Base-by-base conservation (phyloP, 2,329 filamentous ascomycete species). In the Thermothelomyces thermophilus region DNA sequence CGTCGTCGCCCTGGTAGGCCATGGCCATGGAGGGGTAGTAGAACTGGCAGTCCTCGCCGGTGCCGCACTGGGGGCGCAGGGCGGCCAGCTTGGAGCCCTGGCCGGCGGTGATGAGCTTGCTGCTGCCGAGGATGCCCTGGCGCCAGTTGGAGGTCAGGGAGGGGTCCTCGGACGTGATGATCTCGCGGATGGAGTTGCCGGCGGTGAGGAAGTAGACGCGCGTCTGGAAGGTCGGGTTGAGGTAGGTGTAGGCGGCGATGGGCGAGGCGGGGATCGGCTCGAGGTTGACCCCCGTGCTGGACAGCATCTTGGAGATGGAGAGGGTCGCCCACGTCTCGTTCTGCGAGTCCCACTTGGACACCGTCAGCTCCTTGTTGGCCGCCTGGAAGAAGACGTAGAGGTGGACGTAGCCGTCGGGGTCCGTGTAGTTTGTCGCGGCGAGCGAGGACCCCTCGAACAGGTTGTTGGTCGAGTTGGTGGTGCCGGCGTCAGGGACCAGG, bases 351-450 rank as follows among this genome's bases (percentile, higher is more conserved):
- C 40, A 42, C 17, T 13, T 19, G 5, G 40, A 42, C 5, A 17
- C 28, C n/a, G 20, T 7, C 16, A 42, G 40, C 11, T 42, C 40
- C 16, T 31, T 8, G 26, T 42, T 42, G 11, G 26, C 40, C 16
- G 40, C 24, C 28, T 42, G 40, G 26, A 42, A 42, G 40, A 42
- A 42, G 20, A 42, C 40, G 40, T 42, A 42, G 26, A 31, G 40
- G n/a, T 42, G 40, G 40, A 33, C 31, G 16, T 20, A 17, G 16
- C 17, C 17, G 10, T n/a, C 16, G 26, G 11, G 13, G 26, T 42
- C 40, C 9, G 40, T 42, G 11, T 42, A 42, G 17, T 42, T 42
- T 3, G 40, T 20, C n/a, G 40, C 40, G 40, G 40, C 40, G 5
- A 42, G 28, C 16, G 40, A 42, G 2, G 40, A 31, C 11, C 28